Base-by-base conservation (phyloP, 140 eudicot species). In the Senecio squalidus region DNA sequence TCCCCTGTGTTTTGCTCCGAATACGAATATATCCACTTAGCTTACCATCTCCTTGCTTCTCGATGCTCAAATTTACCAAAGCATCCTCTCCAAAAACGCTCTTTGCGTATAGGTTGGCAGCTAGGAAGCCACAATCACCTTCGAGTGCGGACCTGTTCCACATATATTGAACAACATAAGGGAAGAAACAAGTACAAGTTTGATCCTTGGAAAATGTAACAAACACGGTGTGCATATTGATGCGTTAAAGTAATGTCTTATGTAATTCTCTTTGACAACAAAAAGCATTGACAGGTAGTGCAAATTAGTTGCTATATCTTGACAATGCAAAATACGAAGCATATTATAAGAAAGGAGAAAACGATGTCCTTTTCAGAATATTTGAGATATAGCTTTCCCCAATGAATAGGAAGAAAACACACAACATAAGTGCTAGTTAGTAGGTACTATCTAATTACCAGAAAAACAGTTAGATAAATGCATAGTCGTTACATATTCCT, bases 1-100 rank as follows among this genome's bases (percentile, higher is more conserved):
- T 86, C 58, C 98, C 98, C 55, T 91, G 98, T 39, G 98, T 91
- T 80, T 91, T 91, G 86, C 98, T 91, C 73, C 98, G 78, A 28
- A 91, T 91, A 60, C 98, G 84, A 13, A 91, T 91, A 71, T 91
- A 91, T 36, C 98, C 98, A 28, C 89, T 91, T n/a, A 91, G 88
- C 66, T 91, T 91, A 7, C 94, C 80, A 49, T 91, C 96, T 5
- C 74, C 72, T 75, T 86, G 98, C 54, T 91, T 91, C 80, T 91
- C 98, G 11, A 87, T 66, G 73, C 96, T 84, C 30, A 84, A 71
- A 70, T 88, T 84, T 39, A 88, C 95, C 83, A 88, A 78, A 34
- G 96, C 96, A 45, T 88, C 96, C 79, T 88, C 96, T 29, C 96
- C 96, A 52, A 88, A 88, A 1, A 88, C 94, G 68, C 96, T 88